Evolutionary conservation across 345 rosid species (phyloP).

Genomic region (Firmiana major): DNA sequence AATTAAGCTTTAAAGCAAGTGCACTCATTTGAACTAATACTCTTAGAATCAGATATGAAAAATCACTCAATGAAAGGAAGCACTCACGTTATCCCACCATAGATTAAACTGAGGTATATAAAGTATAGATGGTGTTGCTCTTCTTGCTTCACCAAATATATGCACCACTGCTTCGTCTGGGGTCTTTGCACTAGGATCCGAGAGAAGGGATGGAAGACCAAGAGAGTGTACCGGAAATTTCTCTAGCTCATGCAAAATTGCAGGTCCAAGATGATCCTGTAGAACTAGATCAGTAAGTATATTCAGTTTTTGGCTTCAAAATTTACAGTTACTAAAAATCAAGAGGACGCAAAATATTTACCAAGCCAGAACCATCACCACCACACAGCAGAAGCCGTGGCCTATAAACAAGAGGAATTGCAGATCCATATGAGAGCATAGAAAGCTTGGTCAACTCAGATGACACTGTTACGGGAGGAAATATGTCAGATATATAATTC

Average conservation of each 20-base stretch:
- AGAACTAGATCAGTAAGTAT: conserved; percentile 70
- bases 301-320: conserved; percentile 39
- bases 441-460: conserved; percentile 82
- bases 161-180: conserved; percentile 99
- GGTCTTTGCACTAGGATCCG: conserved; percentile 98
- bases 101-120: conserved; percentile 86
- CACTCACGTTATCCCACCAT: conserved; percentile 98
- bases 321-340: conserved; percentile 16
- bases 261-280: conserved; percentile 99
- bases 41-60: conserved; percentile 4
- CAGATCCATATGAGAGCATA: conserved; percentile 89
- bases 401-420: conserved; percentile 92
- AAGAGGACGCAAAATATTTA: conserved; percentile 44
- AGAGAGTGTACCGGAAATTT: conserved; percentile 94
- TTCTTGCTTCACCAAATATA: conserved; percentile 97
- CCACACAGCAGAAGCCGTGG: conserved; percentile 89
- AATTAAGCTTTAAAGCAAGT: background rate
- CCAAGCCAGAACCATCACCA: conserved; percentile 92
- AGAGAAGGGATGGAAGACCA: conserved; percentile 96
- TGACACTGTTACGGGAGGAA: conserved; percentile 65
- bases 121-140: conserved; percentile 91
- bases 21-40: background rate
- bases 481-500: conserved; percentile 61
- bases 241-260: conserved; percentile 92
- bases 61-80: conserved; percentile 10